Evolutionary conservation across 2,329 filamentous ascomycete species (phyloP).

Genomic region (Exserohilum turcica): DNA sequence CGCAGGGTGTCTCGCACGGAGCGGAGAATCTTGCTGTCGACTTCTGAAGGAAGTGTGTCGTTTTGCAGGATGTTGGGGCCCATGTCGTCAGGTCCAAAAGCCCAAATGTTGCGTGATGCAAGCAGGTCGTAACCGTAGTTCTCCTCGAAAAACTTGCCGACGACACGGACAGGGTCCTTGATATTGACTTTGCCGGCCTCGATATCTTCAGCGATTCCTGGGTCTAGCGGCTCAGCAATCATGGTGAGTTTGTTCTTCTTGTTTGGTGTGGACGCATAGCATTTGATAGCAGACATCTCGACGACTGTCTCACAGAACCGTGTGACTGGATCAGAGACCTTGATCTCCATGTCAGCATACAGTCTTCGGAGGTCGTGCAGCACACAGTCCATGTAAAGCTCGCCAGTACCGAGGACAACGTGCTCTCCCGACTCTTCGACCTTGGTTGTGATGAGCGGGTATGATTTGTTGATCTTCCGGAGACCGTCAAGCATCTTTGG

Average conservation of each 20-base stretch:
- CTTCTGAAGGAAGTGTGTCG: conserved; percentile 90
- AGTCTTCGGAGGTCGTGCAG: conserved; percentile 88
- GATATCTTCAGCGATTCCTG: conserved; percentile 93
- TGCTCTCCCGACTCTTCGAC: conserved; percentile 98
- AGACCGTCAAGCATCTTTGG: conserved; percentile 98
- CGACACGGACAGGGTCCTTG: conserved; percentile 87
- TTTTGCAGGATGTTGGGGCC: conserved; percentile 96
- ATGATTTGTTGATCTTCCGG: conserved; percentile 96
- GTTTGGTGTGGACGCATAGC: conserved; percentile 96
- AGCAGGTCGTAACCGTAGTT: conserved; percentile 97
- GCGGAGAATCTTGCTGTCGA: conserved; percentile 88
- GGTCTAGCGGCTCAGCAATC: conserved; percentile 93
- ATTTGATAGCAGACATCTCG: conserved; percentile 96
- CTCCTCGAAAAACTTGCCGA: conserved; percentile 95
- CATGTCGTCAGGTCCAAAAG: conserved; percentile 93
- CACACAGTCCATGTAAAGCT: conserved; percentile 99
- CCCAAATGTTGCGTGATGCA: conserved; percentile 95
- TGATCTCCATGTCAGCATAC: conserved; percentile 99
- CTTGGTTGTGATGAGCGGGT: conserved; percentile 92
- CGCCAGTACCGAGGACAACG: conserved; percentile 90
- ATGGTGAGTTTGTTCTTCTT: conserved; percentile 99
- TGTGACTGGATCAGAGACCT: conserved; percentile 96
- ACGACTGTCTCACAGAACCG: conserved; percentile 98
- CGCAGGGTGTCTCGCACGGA: conserved; percentile 90
- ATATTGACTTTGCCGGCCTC: conserved; percentile 89